phyloP scores from a whole-genome alignment of 2,329 filamentous ascomycete genomes.

The Neocatenulostroma microsporum region DNA sequence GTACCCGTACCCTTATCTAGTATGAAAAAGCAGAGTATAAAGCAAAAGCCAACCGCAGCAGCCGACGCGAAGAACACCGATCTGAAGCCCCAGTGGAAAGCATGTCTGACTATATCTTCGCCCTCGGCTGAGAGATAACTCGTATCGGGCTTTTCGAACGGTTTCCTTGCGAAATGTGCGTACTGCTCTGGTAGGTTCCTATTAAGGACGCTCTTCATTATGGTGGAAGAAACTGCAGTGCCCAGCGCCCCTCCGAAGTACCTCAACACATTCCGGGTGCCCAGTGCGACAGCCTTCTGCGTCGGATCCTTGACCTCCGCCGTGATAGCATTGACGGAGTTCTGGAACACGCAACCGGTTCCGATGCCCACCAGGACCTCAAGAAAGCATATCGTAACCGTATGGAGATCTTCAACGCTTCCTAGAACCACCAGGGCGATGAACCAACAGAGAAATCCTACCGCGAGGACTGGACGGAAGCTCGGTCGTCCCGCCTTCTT shows the following conservation, averaged over 20 bases:
- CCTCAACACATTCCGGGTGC: slow-evolving; percentile 17
- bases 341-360: slow-evolving; percentile 19
- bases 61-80: too few relatives aligned
- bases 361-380: slow-evolving; percentile 16
- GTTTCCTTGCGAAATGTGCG: too few relatives aligned
- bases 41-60: too few relatives aligned
- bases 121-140: too few relatives aligned
- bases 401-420: not conserved
- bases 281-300: slow-evolving; percentile 14
- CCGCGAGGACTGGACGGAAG: slow-evolving; percentile 14
- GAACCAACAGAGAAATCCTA: slow-evolving; percentile 16
- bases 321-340: slow-evolving; percentile 17
- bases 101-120: too few relatives aligned
- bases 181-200: not conserved
- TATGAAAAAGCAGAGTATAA: too few relatives aligned
- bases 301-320: slow-evolving; percentile 13
- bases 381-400: slow-evolving; percentile 6
- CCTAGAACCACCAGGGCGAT: slow-evolving; percentile 11
- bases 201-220: not conserved
- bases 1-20: too few relatives aligned
- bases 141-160: too few relatives aligned
- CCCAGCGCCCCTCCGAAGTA: slow-evolving; percentile 18
- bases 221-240: slow-evolving; percentile 11
- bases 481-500: slow-evolving; percentile 8
- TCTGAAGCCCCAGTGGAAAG: too few relatives aligned